Conservation (phyloP, 306 rosid genomes). For the Fragaria nilgerrensis region DNA sequence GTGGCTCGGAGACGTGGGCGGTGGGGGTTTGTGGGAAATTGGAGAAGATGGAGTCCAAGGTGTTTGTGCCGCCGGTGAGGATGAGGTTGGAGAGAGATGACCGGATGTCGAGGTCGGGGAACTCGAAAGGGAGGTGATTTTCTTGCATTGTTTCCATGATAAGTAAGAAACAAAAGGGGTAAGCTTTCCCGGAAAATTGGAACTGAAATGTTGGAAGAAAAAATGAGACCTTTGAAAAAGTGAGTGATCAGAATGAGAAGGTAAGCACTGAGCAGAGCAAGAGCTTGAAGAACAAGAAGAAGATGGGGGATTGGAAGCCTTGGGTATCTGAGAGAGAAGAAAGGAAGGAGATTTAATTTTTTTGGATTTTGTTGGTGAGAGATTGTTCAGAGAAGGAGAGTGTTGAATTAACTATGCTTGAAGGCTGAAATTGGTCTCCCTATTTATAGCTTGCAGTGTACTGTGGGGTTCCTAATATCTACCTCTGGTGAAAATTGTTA, state of each 20-base stretch:
- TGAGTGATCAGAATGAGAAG: constrained; percentile 9
- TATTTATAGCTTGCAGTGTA: constrained; percentile 59
- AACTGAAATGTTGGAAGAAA: constrained; percentile 14
- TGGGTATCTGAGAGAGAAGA: constrained; percentile 3
- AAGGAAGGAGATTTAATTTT: background rate
- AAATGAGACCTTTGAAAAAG: constrained; percentile 24
- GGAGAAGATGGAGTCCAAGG: constrained; percentile 88
- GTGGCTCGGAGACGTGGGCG: constrained; percentile 30
- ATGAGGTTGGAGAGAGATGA: constrained; percentile 65
- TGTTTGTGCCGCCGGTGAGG: constrained; percentile 57
- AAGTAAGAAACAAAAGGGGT: background rate
- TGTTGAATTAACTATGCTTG: background rate
- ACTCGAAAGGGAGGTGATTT: constrained; percentile 15
- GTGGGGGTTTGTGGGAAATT: constrained; percentile 27
- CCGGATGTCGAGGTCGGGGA: constrained; percentile 40
- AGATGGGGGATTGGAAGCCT: background rate
- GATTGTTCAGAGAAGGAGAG: background rate
- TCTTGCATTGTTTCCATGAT: constrained; percentile 43
- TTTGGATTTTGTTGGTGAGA: background rate
- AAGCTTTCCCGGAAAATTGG: background rate
- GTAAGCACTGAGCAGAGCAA: background rate
- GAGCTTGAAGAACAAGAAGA: background rate
- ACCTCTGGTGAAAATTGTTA: constrained; percentile 13
- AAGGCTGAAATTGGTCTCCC: background rate
- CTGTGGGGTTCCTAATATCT: constrained; percentile 6